Evolutionary conservation across 768 basidiomycete genomes (phyloP), one percentile per base, ranked within the genome.

Genomic region (Leccinum disarticulatum): DNA sequence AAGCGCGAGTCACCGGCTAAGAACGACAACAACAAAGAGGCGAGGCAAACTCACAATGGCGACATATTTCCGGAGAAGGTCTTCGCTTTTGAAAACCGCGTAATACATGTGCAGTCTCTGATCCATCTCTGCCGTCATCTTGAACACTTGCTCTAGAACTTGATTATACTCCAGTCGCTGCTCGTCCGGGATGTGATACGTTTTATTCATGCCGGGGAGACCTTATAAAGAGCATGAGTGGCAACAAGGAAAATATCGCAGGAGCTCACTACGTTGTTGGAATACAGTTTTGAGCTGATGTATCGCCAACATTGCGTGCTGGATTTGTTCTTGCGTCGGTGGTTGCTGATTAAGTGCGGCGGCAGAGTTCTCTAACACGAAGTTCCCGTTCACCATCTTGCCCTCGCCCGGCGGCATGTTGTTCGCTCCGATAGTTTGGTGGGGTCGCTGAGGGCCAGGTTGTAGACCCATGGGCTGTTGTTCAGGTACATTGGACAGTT

Each of bases 91-190:
- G 51, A 83, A 64, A 48, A 85, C 69, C 22, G 78, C 66, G 55
- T 74, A 71, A 61, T 80, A 77, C 73, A 83, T 71, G 3, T 76
- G 76, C 15, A 90, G 71, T 63, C 79, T 84, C 36, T 58, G 49
- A 4, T 89, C 84, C 25, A 87, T 70, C 0, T 87, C 85, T 13
- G 52, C 49, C 43, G 77, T 76, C 53, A 76, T 67, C 53, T 78
- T 82, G 66, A 70, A 70, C 15, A 85, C 66, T 36, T 80, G 76
- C 52, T 87, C 85, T 30, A 89, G 74, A 6, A 80, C 46, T 25
- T 68, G 66, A 55, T 77, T 80, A 63, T 81, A 90, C 56, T 85
- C 85, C 47, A 74, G 58, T 48, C 82, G 78, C 58, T 84, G 85
- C 2, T 85, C 83, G 9, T 79, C 74, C 5, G 85, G 77, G 28